Conservation (phyloP, 768 basidiomycete genomes). For the Rhizopogon vulgaris region DNA sequence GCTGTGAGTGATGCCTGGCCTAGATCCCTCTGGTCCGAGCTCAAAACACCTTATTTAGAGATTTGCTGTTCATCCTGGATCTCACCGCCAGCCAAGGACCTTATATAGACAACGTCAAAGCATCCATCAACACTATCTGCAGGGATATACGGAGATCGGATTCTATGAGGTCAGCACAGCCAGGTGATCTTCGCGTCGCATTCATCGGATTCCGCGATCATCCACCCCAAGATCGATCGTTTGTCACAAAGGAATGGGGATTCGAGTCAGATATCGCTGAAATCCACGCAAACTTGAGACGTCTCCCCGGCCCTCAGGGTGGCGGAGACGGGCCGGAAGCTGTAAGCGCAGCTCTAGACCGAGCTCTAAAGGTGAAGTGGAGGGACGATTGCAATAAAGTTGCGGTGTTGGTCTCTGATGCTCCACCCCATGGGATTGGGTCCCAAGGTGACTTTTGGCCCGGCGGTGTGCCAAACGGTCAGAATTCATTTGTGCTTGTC, state of each 20-base stretch:
- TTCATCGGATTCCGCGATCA: conserved; percentile 47
- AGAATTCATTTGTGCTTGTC: neutral
- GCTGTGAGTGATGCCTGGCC: neutral
- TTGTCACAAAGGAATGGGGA: conserved; percentile 36
- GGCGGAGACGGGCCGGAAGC: conserved; percentile 48
- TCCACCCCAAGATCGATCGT: conserved; percentile 41
- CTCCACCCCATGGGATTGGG: conserved; percentile 47
- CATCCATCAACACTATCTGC: conserved; percentile 19
- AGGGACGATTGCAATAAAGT: conserved; percentile 38
- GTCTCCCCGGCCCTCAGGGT: conserved; percentile 29
- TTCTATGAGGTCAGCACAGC: conserved; percentile 32
- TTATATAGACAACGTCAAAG: conserved; percentile 23
- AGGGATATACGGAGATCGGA: conserved; percentile 31
- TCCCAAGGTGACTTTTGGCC: conserved; percentile 28
- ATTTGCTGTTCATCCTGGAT: conserved; percentile 47
- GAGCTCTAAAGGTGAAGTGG: conserved; percentile 38
- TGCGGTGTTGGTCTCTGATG: conserved; percentile 43
- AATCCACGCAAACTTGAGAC: conserved; percentile 30
- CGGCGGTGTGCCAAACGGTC: conserved; percentile 23
- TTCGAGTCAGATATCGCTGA: conserved; percentile 34
- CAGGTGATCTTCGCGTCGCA: conserved; percentile 38
- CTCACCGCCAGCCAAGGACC: conserved; percentile 41
- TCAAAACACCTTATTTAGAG: conserved; percentile 13
- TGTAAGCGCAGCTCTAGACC: conserved; percentile 41
- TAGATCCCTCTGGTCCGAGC: neutral